Percentiles rank a stretch among this genome's conserved stretches.
These are phyloP conservation scores for Hymenochaete sp. DNA, from an alignment of 1,284 basidiomycete species.

Conservation along the genomic window DNA sequence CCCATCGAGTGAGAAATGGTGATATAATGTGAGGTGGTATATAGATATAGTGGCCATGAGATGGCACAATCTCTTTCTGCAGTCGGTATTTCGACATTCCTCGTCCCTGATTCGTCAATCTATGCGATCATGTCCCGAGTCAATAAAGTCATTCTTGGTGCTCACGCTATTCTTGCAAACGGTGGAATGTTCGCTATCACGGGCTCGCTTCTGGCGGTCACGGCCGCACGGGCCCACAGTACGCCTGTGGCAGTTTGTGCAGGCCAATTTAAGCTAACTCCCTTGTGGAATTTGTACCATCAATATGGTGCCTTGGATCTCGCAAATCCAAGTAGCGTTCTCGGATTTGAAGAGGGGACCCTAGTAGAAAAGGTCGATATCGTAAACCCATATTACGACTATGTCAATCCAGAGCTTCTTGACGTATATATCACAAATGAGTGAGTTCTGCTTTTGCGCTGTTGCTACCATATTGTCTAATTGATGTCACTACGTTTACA, in stretches of 20 bases:
- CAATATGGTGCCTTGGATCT: constrained; percentile 84
- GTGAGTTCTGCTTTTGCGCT: constrained; percentile 42
- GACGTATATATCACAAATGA: constrained; percentile 96
- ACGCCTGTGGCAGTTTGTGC: constrained; percentile 93
- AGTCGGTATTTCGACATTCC: constrained; percentile 83
- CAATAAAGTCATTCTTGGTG: constrained; percentile 91
- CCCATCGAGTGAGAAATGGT: too few relatives aligned
- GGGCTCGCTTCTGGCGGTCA: constrained; percentile 77
- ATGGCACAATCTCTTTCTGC: constrained; percentile 77
- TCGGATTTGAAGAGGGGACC: constrained; percentile 72
- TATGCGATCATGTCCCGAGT: constrained; percentile 95
- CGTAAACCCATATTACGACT: constrained; percentile 89
- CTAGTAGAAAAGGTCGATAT: constrained; percentile 82
- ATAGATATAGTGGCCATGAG: constrained; percentile 75
- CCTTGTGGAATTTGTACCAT: constrained; percentile 87
- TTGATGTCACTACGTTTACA: constrained; percentile 26
- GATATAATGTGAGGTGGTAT: too few relatives aligned
- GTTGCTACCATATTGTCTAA: constrained; percentile 12
- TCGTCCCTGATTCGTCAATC: constrained; percentile 92
- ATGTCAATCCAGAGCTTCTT: constrained; percentile 85
- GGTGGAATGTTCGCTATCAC: constrained; percentile 89
- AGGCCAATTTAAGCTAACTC: constrained; percentile 94
- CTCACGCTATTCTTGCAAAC: constrained; percentile 91
- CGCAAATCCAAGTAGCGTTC: constrained; percentile 75
- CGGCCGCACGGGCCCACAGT: constrained; percentile 86